Evolutionary conservation across 495 filamentous ascomycete species (phyloP).

Genomic region (Immersiella caudata): DNA sequence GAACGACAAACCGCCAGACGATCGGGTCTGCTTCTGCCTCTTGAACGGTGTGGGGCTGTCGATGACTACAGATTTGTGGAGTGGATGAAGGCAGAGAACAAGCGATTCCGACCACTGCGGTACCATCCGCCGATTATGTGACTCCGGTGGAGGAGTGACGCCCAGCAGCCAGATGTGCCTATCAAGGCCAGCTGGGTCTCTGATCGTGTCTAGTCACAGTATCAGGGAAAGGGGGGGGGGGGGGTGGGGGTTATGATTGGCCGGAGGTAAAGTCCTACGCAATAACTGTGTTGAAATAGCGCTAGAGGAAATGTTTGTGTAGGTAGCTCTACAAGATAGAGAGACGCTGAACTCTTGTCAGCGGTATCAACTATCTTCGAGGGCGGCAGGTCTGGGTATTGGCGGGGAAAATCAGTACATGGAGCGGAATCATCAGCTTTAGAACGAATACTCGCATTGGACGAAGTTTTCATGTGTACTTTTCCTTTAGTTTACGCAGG

Average conservation of each 20-base stretch:
- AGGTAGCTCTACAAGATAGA: neutral
- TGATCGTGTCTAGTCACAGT: no score
- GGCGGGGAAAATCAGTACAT: neutral
- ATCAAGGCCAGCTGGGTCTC: no score
- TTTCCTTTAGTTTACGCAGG: neutral
- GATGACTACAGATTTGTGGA: neutral
- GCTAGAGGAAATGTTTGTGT: neutral
- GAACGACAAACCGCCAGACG: conserved; percentile 37
- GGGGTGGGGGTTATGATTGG: no score
- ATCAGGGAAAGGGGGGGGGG: no score
- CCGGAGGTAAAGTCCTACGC: neutral
- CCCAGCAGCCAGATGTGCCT: no score
- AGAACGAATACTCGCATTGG: neutral
- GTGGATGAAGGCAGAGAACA: neutral
- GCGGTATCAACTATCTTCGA: no score
- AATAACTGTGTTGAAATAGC: neutral
- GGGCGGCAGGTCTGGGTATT: neutral
- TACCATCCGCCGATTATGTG: no score
- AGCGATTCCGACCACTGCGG: neutral
- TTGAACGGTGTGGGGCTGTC: neutral
- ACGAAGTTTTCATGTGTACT: neutral
- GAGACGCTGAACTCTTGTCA: no score
- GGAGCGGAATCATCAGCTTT: neutral
- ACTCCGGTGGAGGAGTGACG: no score
- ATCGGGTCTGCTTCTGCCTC: neutral